Evolutionary conservation across 805 yeast species (phyloP), one percentile per base, ranked within the genome.

Genomic region (Suhomyces canberraensis): DNA sequence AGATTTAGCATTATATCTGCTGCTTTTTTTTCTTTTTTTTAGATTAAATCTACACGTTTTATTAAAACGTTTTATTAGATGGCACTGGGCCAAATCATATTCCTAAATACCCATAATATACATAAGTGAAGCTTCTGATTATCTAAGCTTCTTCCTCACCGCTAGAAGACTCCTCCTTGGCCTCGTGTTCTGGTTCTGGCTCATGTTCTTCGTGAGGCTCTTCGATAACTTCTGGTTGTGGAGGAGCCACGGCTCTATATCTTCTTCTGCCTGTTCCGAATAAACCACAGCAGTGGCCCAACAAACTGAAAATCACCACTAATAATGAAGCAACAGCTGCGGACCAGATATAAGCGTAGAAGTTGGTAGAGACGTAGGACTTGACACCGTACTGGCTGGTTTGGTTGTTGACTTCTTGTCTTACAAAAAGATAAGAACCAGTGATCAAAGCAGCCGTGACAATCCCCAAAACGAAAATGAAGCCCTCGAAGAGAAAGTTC

Each of bases 331-430:
- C 77, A 11, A 58, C 81, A 2, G 70, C 73, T 1, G 80, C 71
- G 11, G 77, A 78, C 93, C 91, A 85, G 7, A 78, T 61, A 31
- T 81, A 58, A 2, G 78, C 88, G 36, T 77, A 72, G 46, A 73
- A 81, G 34, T 61, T 58, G 14, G 63, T 60, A 22, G 77, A 74
- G 34, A 85, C 50, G 25, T 55, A 53, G 2, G 86, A 75, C 25
- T 58, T 54, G 32, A 81, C 69, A 11, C 95, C 95, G 47, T 66
- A 79, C 2, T 56, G 54, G 2, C 50, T 54, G 9, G 60, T 58
- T 22, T 64, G 61, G 22, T 76, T 60, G 48, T 81, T 77, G 62
- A 86, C 68, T 36, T 73, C 64, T 9, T 64, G 59, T 40, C 71
- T 60, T 42, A 81, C 67, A 37, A 68, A 67, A 4, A 62, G 39